Conservation (phyloP, 495 filamentous ascomycete species). For the Symbiotaphrina buchneri region DNA sequence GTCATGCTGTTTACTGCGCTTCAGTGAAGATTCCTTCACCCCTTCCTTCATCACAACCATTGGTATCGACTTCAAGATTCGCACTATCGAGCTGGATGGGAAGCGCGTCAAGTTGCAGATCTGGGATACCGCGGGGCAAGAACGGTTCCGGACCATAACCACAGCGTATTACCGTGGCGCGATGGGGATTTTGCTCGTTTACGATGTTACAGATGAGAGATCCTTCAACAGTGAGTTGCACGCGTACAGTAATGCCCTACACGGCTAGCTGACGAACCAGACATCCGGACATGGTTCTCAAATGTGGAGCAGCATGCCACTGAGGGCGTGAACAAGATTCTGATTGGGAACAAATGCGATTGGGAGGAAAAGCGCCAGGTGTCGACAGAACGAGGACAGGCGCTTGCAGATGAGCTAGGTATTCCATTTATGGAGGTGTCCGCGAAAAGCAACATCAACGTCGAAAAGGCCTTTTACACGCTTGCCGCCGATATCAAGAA, state of each 20-base stretch:
- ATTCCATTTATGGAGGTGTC: conserved; percentile 98
- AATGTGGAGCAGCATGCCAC: conserved; percentile 99
- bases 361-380: conserved; percentile 98
- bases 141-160: conserved; percentile 95
- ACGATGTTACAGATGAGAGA: conserved; percentile 94
- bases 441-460: conserved; percentile 97
- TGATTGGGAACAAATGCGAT: conserved; percentile 99
- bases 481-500: conserved; percentile 97
- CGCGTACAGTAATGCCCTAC: not conserved
- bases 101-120: conserved; percentile 98
- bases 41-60: conserved; percentile 99
- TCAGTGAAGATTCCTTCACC: conserved; percentile 97
- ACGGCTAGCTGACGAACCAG: conserved; percentile 19
- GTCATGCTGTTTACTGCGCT: conserved; percentile 93
- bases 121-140: conserved; percentile 97
- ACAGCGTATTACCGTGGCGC: conserved; percentile 96
- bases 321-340: conserved; percentile 98
- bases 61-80: conserved; percentile 99
- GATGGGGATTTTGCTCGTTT: conserved; percentile 95
- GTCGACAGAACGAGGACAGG: conserved; percentile 79
- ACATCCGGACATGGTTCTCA: conserved; percentile 97
- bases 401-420: conserved; percentile 83
- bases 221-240: conserved; percentile 79
- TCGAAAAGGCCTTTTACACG: conserved; percentile 95
- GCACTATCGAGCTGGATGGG: conserved; percentile 93